Evolutionary conservation across 768 basidiomycete species (phyloP).

Genomic region (Omphalotus guepiniiformis): DNA sequence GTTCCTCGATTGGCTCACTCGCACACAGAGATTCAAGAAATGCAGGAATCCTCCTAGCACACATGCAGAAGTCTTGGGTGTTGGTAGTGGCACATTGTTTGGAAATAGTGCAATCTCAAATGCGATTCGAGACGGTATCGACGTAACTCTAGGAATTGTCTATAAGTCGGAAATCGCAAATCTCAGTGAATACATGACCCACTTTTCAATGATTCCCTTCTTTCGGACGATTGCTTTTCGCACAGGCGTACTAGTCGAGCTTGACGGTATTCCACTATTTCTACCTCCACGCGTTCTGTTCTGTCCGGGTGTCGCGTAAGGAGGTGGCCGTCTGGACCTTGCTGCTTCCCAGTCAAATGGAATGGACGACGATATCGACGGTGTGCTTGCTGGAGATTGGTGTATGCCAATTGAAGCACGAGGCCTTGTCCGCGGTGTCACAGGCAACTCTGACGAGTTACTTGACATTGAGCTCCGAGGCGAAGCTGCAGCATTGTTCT

Average conservation of each 20-base stretch:
- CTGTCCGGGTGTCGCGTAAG: slow-evolving; percentile 60
- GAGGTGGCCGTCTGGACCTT: slow-evolving; percentile 62
- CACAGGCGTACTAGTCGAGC: slow-evolving; percentile 31
- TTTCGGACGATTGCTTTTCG: slow-evolving; percentile 59
- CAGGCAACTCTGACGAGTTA: slow-evolving; percentile 20
- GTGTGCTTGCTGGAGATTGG: slow-evolving; percentile 59
- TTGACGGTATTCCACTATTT: slow-evolving; percentile 35
- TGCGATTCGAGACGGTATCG: slow-evolving; percentile 65
- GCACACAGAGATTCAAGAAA: slow-evolving; percentile 60
- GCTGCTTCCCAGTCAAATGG: slow-evolving; percentile 91
- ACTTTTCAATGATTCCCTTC: slow-evolving; percentile 64
- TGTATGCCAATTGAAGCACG: slow-evolving; percentile 48
- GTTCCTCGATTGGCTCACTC: slow-evolving; percentile 51
- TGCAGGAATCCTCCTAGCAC: slow-evolving; percentile 65
- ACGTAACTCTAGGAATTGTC: slow-evolving; percentile 42
- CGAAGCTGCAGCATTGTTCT: slow-evolving; percentile 24
- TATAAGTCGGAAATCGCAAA: neutral
- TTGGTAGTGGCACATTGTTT: slow-evolving; percentile 72
- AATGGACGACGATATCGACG: slow-evolving; percentile 69
- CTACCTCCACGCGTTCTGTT: slow-evolving; percentile 31
- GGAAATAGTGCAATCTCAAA: slow-evolving; percentile 83
- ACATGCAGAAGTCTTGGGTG: slow-evolving; percentile 60
- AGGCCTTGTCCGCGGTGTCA: slow-evolving; percentile 25
- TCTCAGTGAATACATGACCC: slow-evolving; percentile 7
- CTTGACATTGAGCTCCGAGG: slow-evolving; percentile 27